Conservation (phyloP, 495 filamentous ascomycete species). For the Diplogelasinospora grovesii region DNA sequence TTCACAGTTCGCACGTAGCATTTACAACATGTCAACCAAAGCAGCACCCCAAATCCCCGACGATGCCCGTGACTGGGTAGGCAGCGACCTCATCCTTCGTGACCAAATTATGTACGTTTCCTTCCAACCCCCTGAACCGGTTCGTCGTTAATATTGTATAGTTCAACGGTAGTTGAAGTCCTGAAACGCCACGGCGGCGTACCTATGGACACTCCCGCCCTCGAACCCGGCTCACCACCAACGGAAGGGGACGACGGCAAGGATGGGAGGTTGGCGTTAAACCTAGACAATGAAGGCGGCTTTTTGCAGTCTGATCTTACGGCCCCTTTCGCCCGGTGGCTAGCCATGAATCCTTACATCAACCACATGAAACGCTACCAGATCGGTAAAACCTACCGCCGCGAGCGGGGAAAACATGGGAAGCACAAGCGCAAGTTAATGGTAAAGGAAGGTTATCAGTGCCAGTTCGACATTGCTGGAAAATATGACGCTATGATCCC, state of each 20-base stretch:
- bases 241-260: constrained; percentile 77
- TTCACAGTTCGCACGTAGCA: no score
- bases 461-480: constrained; percentile 95
- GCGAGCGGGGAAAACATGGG: constrained; percentile 66
- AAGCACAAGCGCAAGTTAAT: no score
- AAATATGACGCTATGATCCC: constrained; percentile 88
- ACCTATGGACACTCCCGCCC: constrained; percentile 40
- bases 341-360: constrained; percentile 73
- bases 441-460: constrained; percentile 96
- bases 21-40: no score
- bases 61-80: constrained; percentile 21
- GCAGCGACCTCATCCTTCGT: constrained; percentile 14
- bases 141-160: no score
- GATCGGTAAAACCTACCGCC: constrained; percentile 72
- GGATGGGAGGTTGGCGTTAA: constrained; percentile 67
- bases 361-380: constrained; percentile 83
- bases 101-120: constrained; percentile 19
- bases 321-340: constrained; percentile 84
- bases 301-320: constrained; percentile 81
- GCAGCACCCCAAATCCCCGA: constrained; percentile 35
- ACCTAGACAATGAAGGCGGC: constrained; percentile 82
- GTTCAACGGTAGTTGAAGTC: constrained; percentile 21
- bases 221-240: constrained; percentile 62
- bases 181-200: constrained; percentile 37
- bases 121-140: no score